Evolutionary conservation across 164 flowering plant species (phyloP), one percentile per base, ranked within the genome.

Genomic region (Amborella trichopoda): DNA sequence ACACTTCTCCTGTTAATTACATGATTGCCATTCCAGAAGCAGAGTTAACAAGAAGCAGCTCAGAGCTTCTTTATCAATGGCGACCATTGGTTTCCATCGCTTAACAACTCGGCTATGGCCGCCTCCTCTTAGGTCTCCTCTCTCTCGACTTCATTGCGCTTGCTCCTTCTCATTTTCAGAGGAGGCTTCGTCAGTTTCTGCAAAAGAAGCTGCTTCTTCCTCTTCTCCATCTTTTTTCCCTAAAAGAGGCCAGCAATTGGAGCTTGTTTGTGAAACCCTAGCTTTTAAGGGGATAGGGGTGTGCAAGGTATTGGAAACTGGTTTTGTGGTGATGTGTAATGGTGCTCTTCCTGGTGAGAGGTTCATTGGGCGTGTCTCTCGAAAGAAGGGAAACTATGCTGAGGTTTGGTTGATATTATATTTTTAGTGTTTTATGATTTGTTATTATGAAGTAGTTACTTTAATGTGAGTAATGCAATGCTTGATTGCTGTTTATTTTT

Each of bases 331-430:
- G 56, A 69, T 87, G 77, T 91, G 99, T 48, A 94, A 84, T 60
- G 76, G 88, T 16, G 99, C 80, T 2, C 80, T 91, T 26, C 99
- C 99, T 9, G 99, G 99, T 4, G 99, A 91, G 56, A 76, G 83
- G 12, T 87, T 91, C 64, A 16, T 91, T 24, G 99, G 96, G 6
- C 78, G 95, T n/a, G 78, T 91, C 33, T 76, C 84, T 19, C 77
- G 95, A 41, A 76, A 60, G 62, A 87, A 87, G 57, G 81, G 85
- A 10, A 77, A 56, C 49, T 87, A 75, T 50, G 93, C 95, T 22
- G 96, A 91, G 96, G 94, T 80, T 5, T 46, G 5, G n/a, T n/a
- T n/a, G n/a, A n/a, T n/a, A n/a, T n/a, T n/a, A n/a, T n/a, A n/a
- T 20, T 17, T 2, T 12, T 12, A 6, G 28, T 23, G 4, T 28